Conservation (phyloP, 257 asterid genomes). For the Mentha longifolia region DNA sequence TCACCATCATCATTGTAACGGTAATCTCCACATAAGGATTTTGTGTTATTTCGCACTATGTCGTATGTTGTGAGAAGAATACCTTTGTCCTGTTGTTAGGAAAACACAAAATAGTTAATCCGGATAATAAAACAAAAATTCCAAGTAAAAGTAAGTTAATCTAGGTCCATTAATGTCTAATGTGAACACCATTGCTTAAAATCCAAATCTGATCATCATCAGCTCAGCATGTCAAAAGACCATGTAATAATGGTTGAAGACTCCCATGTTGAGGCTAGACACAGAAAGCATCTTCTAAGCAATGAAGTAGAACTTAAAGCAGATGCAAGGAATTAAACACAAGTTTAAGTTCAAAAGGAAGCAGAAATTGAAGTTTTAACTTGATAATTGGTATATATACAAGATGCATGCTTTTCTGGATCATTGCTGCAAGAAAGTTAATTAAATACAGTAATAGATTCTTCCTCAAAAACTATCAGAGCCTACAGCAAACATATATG, state of each 20-base stretch:
- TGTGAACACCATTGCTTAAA: slow-evolving; percentile 7
- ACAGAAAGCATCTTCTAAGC: slow-evolving; percentile 14
- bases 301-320: slow-evolving; percentile 19
- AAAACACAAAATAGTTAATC: too few relatives aligned
- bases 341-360: neutral
- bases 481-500: slow-evolving; percentile 3
- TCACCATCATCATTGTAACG: slow-evolving; percentile 47
- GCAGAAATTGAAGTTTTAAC: neutral
- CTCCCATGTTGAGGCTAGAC: slow-evolving; percentile 20
- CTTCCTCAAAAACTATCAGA: slow-evolving; percentile 1
- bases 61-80: slow-evolving; percentile 91
- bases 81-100: slow-evolving; percentile 71
- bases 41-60: slow-evolving; percentile 78
- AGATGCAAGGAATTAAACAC: slow-evolving; percentile 20
- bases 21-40: slow-evolving; percentile 66
- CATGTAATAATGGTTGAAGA: slow-evolving; percentile 20
- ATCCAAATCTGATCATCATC: slow-evolving; percentile 9
- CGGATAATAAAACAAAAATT: neutral
- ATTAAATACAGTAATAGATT: neutral
- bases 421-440: slow-evolving; percentile 11
- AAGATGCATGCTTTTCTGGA: slow-evolving; percentile 15
- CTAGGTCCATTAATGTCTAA: slow-evolving; percentile 5
- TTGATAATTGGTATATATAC: neutral
- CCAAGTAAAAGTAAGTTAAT: neutral
- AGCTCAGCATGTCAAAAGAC: slow-evolving; percentile 7